Conservation (phyloP, 179 eudicot genomes). For the Drosera spatulata region DNA sequence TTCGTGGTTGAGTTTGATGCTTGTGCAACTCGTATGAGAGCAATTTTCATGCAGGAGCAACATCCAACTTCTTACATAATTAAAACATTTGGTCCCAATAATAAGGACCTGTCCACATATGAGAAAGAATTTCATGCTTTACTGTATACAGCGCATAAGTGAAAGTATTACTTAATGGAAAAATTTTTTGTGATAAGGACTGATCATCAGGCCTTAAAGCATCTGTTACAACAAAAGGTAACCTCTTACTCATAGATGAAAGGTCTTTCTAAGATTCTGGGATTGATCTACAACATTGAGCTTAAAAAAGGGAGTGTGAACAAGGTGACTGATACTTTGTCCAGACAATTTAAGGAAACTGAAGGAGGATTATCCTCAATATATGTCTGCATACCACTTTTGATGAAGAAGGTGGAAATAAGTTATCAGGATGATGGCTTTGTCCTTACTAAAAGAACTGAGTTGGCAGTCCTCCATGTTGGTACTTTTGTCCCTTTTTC, state of each 20-base stretch:
- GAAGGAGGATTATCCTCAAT: too few relatives aligned
- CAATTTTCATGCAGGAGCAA: conserved; percentile 3
- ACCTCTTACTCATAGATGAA: not conserved
- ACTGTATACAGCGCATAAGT: not conserved
- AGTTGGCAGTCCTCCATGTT: too few relatives aligned
- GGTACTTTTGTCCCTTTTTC: too few relatives aligned
- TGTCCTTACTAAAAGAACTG: too few relatives aligned
- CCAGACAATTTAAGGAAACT: not conserved
- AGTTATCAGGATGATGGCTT: too few relatives aligned
- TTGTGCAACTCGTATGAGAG: not conserved
- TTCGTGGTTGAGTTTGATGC: conserved; percentile 2
- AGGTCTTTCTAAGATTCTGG: conserved; percentile 1
- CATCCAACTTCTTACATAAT: not conserved
- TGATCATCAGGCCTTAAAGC: conserved; percentile 1
- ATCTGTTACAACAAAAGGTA: not conserved
- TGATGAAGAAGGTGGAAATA: not conserved
- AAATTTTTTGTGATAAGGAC: not conserved
- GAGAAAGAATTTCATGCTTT: conserved; percentile 1
- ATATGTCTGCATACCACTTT: too few relatives aligned
- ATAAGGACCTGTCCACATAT: not conserved
- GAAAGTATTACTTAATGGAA: not conserved
- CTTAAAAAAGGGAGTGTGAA: not conserved
- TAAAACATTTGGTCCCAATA: not conserved
- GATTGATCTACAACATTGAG: not conserved
- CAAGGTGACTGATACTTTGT: not conserved